A percentile compares a stretch with the other conserved stretches of the same genome.
phyloP scores from a whole-genome alignment of 2,329 filamentous ascomycete species.

The Penicillium sp. region DNA sequence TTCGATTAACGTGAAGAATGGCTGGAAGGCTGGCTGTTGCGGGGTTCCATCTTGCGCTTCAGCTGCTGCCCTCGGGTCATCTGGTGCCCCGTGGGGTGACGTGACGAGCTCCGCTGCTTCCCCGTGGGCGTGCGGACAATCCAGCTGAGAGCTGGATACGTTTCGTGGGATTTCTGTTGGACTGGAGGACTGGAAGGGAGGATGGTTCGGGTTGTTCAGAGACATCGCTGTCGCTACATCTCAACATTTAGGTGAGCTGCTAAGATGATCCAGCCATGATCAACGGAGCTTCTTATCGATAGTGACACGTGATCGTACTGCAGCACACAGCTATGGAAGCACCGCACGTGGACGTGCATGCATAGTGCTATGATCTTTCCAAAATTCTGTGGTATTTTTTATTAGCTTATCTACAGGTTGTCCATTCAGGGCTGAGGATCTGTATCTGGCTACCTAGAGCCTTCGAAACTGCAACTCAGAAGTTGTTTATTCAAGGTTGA shows the following conservation, averaged over 20 bases:
- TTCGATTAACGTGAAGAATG: slow-evolving; percentile 82
- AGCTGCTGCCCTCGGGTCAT: background rate
- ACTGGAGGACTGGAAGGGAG: slow-evolving; percentile 11
- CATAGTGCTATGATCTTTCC: no score
- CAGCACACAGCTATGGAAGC: no score
- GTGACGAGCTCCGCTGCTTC: background rate
- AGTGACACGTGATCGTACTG: slow-evolving; percentile 5
- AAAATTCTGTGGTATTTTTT: no score
- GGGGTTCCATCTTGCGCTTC: slow-evolving; percentile 14
- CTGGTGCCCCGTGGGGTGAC: background rate
- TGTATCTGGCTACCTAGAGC: no score
- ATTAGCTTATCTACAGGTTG: no score
- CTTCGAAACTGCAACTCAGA: no score
- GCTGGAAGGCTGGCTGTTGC: slow-evolving; percentile 56
- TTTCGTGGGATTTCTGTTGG: background rate
- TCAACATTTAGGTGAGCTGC: background rate
- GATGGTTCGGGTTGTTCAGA: slow-evolving; percentile 24
- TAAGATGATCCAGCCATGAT: slow-evolving; percentile 9
- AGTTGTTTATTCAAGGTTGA: no score
- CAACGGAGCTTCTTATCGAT: slow-evolving; percentile 33
- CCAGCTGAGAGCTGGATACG: background rate
- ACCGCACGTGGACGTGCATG: no score
- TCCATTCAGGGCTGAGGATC: no score
- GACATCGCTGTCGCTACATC: slow-evolving; percentile 41
- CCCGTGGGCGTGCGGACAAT: background rate